Evolutionary conservation across 257 asterid species (phyloP).

Genomic region (Henckelia pumila): DNA sequence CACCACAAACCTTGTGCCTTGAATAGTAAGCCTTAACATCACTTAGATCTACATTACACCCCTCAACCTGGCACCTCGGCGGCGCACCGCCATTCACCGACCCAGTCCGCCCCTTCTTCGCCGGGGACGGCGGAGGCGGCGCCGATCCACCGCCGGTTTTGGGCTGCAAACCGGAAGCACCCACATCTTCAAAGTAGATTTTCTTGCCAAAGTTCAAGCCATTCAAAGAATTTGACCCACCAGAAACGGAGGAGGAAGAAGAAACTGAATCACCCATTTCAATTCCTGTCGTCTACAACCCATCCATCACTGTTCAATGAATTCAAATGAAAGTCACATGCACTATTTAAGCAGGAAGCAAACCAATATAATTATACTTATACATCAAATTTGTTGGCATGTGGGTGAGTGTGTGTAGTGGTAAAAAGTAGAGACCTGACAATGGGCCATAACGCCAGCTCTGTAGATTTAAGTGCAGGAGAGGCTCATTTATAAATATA

Average conservation of each 20-base stretch:
- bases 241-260: constrained; percentile 39
- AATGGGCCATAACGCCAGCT: constrained; percentile 1
- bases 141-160: constrained; percentile 32
- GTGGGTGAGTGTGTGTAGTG: not conserved
- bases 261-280: constrained; percentile 56
- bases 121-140: constrained; percentile 42
- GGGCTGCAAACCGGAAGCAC: constrained; percentile 28
- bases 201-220: constrained; percentile 81
- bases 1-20: constrained; percentile 86
- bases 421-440: not conserved
- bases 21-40: constrained; percentile 91
- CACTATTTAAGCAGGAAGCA: constrained; percentile 2
- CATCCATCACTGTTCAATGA: constrained; percentile 40
- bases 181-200: constrained; percentile 74
- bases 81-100: constrained; percentile 32
- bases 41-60: constrained; percentile 90
- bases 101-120: constrained; percentile 65
- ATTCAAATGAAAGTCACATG: constrained; percentile 23
- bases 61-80: constrained; percentile 95
- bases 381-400: not conserved
- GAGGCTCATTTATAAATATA: not conserved
- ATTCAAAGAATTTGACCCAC: constrained; percentile 41
- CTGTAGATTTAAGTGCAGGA: not conserved
- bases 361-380: too few relatives aligned
- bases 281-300: constrained; percentile 54